A percentile compares a stretch with the other conserved stretches of the same genome.
phyloP scores from a whole-genome alignment of 2,329 filamentous ascomycete genomes.

The Fusarium piperis region DNA sequence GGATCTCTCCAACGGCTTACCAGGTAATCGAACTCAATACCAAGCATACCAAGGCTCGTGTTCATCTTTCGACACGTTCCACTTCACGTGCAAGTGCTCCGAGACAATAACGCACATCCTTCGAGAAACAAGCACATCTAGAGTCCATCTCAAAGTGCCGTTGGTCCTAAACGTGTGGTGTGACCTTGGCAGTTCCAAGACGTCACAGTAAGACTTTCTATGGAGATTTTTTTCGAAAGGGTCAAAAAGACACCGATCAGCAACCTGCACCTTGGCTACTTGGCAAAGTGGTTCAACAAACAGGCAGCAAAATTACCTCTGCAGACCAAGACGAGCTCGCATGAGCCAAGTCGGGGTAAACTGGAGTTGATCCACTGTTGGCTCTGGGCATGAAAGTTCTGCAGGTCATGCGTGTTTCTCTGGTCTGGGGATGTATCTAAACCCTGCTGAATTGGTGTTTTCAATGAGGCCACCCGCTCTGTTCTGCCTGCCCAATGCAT shows the following conservation, averaged over 20 bases:
- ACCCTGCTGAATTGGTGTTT: not conserved
- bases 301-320: slow-evolving; percentile 32
- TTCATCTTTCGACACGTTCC: not conserved
- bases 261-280: not conserved
- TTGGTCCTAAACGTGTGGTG: not conserved
- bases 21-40: not conserved
- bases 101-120: not conserved
- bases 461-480: not conserved
- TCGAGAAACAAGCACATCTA: not conserved
- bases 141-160: not conserved
- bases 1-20: not conserved
- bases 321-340: slow-evolving; percentile 3
- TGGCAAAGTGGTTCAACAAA: slow-evolving; percentile 5
- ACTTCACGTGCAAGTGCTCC: not conserved
- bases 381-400: not conserved
- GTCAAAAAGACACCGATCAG: not conserved
- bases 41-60: not conserved
- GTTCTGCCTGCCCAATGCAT: not conserved
- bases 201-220: not conserved
- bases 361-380: slow-evolving; percentile 5
- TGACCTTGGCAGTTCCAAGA: not conserved
- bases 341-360: slow-evolving; percentile 2
- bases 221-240: not conserved
- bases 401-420: not conserved
- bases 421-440: not conserved